These are phyloP conservation scores for Trypanosoma boissoni DNA, from an alignment of 208 protist species.

Conservation along the genomic window DNA sequence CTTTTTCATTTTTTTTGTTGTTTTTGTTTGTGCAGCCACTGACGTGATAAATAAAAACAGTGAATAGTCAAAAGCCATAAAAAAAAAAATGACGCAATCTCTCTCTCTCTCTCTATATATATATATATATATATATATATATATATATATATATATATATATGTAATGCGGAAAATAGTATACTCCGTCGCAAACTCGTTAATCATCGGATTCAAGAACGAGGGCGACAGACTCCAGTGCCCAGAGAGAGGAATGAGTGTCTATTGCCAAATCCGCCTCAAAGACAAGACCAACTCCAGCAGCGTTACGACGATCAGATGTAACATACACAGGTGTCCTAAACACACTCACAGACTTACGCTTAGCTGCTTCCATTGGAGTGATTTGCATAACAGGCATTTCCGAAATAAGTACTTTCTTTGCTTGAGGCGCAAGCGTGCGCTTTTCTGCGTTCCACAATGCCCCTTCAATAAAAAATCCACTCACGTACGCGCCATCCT, in stretches of 20 bases:
- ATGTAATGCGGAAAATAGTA: background rate
- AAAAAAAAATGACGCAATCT: too few species aligned
- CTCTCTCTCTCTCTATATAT: too few species aligned
- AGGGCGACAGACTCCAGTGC: conserved; percentile 96
- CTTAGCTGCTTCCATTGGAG: conserved; percentile 95
- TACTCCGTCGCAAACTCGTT: conserved; percentile 10
- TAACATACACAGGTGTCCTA: conserved; percentile 98
- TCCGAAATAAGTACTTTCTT: conserved; percentile 96
- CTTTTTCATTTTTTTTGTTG: too few species aligned
- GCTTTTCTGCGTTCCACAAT: conserved; percentile 92
- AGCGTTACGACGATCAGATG: conserved; percentile 94
- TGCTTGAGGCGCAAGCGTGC: conserved; percentile 78
- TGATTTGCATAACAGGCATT: conserved; percentile 97
- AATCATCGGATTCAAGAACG: conserved; percentile 92
- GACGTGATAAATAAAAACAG: too few species aligned
- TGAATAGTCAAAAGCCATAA: too few species aligned
- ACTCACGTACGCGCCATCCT: conserved; percentile 95
- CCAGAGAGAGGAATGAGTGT: conserved; percentile 94
- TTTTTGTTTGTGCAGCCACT: too few species aligned
- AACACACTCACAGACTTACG: conserved; percentile 95
- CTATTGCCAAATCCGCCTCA: conserved; percentile 94
- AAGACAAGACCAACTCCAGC: conserved; percentile 98
- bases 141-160: too few species aligned
- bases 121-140: too few species aligned
- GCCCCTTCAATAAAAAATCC: conserved; percentile 98